Conservation (phyloP, 331 rosid genomes). For the Acacia concinna region DNA sequence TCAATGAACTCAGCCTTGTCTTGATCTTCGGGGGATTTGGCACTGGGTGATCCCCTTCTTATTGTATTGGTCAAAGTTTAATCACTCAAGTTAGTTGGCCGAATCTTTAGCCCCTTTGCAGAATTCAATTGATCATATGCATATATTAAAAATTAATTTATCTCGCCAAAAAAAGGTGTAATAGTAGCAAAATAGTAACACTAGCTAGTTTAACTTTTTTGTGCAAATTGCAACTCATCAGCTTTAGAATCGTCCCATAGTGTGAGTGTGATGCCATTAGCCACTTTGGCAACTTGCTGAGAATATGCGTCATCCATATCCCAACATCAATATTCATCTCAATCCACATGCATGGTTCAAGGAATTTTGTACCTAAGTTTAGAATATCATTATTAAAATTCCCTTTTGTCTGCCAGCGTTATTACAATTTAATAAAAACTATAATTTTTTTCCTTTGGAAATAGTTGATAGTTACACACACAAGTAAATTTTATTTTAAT, state of each 20-base stretch:
- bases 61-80: background rate
- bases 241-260: background rate
- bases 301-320: slow-evolving; percentile 3
- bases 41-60: background rate
- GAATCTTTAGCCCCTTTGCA: background rate
- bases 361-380: background rate
- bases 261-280: background rate
- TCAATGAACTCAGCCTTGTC: background rate
- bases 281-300: slow-evolving; percentile 35
- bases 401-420: too few species aligned
- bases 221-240: background rate
- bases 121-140: background rate
- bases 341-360: slow-evolving; percentile 16
- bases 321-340: background rate
- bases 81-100: slow-evolving; percentile 2
- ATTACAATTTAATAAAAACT: too few species aligned
- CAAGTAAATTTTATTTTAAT: too few species aligned
- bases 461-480: background rate
- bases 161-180: background rate
- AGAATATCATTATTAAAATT: too few species aligned
- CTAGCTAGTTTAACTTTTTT: background rate
- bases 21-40: background rate
- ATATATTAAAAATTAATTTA: background rate
- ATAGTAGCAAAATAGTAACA: background rate
- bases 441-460: too few species aligned